Evolutionary conservation across 1,284 basidiomycete species (phyloP), one percentile per base, ranked within the genome.

Genomic region (Pterula multifida): DNA sequence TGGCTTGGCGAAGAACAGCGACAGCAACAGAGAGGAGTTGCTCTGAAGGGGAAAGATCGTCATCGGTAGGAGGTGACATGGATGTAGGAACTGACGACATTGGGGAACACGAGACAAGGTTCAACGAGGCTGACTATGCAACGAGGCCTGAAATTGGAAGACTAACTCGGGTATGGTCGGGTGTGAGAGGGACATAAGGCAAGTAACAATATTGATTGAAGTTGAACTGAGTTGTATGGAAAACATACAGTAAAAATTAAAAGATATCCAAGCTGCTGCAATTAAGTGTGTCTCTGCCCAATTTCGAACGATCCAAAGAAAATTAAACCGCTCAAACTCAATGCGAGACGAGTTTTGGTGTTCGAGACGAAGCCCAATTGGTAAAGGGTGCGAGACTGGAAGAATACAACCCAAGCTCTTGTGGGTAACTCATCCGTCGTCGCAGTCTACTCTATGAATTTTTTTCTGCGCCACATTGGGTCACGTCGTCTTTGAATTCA

Each of bases 301-400:
- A 88, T 88, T 88, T 82, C 82, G 77, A 70, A 71, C 68, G 68
- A 69, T 76, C 75, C 77, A 79, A 68, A 61, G 50, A 58, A 57
- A 54, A 57, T 64, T 69, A 68, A 72, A 72, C 65, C 61, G 66
- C 61, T 73, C 83, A 79, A 82, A 88, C 85, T 88, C 85, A 87
- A 86, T 76, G 81, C 68, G 74, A 82, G 80, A 65, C 66, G 65
- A 45, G 46, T 45, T 36, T 79, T 62, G 45, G 55, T 87, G 73
- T 87, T 54, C 75, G 81, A 76, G 78, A 74, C 61, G 66, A 56
- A 58, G 56, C 72, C 74, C 68, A 52, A 60, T 52, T 57, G 60
- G n/a, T n/a, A 56, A 56, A 57, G 68, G 78, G 70, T 72, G 75
- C 79, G 85, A 88, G 85, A 87, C 85, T 75, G 79, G 79, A 72